phyloP scores from a whole-genome alignment of 2,329 filamentous ascomycete species.

The Sarocladium kiliense region DNA sequence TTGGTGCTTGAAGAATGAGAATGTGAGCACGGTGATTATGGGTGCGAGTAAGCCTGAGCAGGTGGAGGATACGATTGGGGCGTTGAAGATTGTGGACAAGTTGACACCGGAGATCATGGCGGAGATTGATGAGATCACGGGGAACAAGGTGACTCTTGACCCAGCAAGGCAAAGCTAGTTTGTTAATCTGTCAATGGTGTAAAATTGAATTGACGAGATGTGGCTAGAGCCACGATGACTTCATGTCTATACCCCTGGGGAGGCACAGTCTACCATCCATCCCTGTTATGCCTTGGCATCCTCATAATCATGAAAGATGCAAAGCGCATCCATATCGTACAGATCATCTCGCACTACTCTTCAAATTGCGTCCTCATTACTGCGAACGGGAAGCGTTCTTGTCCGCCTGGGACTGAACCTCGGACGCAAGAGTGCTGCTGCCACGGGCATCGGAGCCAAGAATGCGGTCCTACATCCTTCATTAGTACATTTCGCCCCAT shows the following conservation, averaged over 20 bases:
- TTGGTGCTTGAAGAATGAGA: constrained; percentile 49
- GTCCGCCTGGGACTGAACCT: constrained; percentile 10
- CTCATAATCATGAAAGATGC: neutral
- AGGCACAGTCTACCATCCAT: too few species aligned
- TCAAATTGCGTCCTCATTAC: neutral
- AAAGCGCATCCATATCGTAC: neutral
- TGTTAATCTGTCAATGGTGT: neutral
- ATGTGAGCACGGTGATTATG: constrained; percentile 47
- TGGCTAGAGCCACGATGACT: too few species aligned
- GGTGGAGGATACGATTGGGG: constrained; percentile 44
- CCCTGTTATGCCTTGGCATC: too few species aligned
- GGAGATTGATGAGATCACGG: constrained; percentile 42
- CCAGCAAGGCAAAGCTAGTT: constrained; percentile 11
- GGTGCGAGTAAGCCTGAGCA: constrained; percentile 47
- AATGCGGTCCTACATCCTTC: constrained; percentile 7
- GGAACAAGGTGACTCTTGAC: constrained; percentile 11
- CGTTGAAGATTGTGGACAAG: constrained; percentile 39
- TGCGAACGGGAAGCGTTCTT: constrained; percentile 1
- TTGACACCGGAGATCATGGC: constrained; percentile 44
- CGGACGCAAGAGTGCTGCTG: neutral
- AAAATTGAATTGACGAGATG: too few species aligned
- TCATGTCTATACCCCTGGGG: too few species aligned
- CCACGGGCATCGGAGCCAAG: constrained; percentile 5
- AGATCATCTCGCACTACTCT: neutral
- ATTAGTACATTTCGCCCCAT: neutral